These are phyloP conservation scores for Solanum piurae DNA, from an alignment of 257 asterid species.

Conservation along the genomic window DNA sequence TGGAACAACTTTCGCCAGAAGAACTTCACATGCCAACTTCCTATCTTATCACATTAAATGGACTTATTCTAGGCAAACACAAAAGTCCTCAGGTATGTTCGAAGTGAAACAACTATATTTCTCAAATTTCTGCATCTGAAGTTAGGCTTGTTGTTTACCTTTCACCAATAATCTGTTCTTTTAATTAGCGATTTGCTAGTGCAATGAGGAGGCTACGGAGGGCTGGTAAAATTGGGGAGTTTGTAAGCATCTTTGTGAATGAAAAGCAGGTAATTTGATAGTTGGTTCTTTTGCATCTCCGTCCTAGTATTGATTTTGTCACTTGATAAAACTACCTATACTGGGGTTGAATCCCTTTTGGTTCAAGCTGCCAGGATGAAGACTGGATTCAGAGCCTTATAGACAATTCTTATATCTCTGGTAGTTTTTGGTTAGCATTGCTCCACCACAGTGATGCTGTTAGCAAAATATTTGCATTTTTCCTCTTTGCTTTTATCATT, in stretches of 20 bases:
- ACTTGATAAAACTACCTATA: neutral
- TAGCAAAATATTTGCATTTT: neutral
- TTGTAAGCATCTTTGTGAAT: constrained; percentile 82
- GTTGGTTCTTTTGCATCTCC: neutral
- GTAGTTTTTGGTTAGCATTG: neutral
- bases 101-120: neutral
- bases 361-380: neutral
- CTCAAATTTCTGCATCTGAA: neutral
- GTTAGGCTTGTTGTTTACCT: neutral
- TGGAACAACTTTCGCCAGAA: constrained; percentile 81
- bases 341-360: neutral
- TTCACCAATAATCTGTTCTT: neutral
- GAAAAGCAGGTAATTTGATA: constrained; percentile 61
- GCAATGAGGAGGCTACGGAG: constrained; percentile 80
- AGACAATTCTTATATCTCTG: neutral
- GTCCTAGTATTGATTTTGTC: neutral
- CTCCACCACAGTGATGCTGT: neutral
- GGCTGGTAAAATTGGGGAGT: constrained; percentile 85
- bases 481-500: neutral
- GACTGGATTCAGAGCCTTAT: neutral
- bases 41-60: constrained; percentile 65
- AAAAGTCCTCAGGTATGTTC: constrained; percentile 54
- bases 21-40: constrained; percentile 86
- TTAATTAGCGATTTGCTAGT: constrained; percentile 49
- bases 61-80: constrained; percentile 96